phyloP scores from a whole-genome alignment of 1,284 basidiomycete genomes.

The Termitomyces sp. region DNA sequence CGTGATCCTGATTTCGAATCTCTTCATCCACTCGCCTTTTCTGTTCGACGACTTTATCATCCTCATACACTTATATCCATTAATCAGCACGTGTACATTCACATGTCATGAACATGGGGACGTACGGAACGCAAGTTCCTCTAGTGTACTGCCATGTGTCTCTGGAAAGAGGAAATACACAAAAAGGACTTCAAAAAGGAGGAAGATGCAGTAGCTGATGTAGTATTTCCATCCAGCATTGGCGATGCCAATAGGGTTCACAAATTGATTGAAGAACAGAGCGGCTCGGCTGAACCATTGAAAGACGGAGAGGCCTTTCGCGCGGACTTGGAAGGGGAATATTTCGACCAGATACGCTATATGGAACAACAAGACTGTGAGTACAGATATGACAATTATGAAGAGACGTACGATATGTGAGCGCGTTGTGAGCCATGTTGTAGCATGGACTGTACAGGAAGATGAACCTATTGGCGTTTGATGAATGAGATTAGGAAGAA shows the following conservation, averaged over 20 bases:
- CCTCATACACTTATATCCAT: conserved; percentile 46
- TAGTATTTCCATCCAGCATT: conserved; percentile 44
- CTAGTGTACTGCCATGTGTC: conserved; percentile 48
- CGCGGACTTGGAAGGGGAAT: conserved; percentile 46
- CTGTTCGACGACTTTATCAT: conserved; percentile 40
- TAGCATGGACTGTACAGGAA: conserved; percentile 50
- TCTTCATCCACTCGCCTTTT: conserved; percentile 40
- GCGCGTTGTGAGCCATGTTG: conserved; percentile 43
- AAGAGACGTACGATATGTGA: conserved; percentile 38
- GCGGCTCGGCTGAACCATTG: conserved; percentile 48
- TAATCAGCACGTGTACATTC: neutral
- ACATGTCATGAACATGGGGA: neutral
- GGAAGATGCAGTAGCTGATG: conserved; percentile 42
- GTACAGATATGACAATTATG: neutral
- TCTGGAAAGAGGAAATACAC: conserved; percentile 52
- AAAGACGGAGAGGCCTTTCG: conserved; percentile 46
- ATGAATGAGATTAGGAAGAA: neutral
- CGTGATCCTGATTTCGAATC: neutral
- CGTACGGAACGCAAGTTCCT: conserved; percentile 58
- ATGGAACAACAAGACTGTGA: neutral
- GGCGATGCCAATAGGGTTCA: conserved; percentile 53
- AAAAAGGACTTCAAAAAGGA: conserved; percentile 41
- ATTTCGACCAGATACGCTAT: conserved; percentile 48
- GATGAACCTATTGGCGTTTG: conserved; percentile 36
- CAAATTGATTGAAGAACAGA: conserved; percentile 55